Evolutionary conservation across 345 rosid genomes (phyloP), one percentile per base, ranked within the genome.

Genomic region (Conringia planisiliqua): DNA sequence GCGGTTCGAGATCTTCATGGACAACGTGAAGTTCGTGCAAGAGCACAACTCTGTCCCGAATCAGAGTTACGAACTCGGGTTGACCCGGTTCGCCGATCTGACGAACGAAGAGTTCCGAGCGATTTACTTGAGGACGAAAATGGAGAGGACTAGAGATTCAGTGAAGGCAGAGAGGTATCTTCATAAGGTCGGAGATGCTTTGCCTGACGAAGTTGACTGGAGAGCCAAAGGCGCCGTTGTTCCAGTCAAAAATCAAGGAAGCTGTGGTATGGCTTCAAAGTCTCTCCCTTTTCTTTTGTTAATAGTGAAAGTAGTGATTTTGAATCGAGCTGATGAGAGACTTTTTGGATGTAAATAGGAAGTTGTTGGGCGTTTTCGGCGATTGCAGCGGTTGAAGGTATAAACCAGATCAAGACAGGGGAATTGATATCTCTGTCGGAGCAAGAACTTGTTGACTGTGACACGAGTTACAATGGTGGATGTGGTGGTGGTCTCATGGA

Each of bases 301-400:
- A 18, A 11, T 18, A 33, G 12, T 36, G 30, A 38, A 36, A 11
- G 14, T 20, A 0, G 4, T 16, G 12, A 14, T 64, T 58, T 44
- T n/a, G 6, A 2, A 4, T 7, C 4, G 30, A 57, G 59, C 33
- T 48, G 22, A 33, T 48, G 32, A 14, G 60, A 18, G 7, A 4
- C 6, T 4, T 10, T 30, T 40, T 33, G 56, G 17, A 1, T 4
- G 29, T 4, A 22, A 68, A 60, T n/a, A 88, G 94, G 97, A 79
- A 90, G 97, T 59, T 85, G 97, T 82, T 89, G 94, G 94, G 92
- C 97, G 26, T 90, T 90, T 80, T 90, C 97, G 7, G 81, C 97
- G 8, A 47, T 90, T 57, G 90, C 79, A 64, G 89, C 97, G 17
- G 94, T 90, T 60, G 97, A 90, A 74, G 94, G 92, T 17, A 76